Evolutionary conservation across 83 land plant species (phyloP).

Genomic region (Larix sibirica): DNA sequence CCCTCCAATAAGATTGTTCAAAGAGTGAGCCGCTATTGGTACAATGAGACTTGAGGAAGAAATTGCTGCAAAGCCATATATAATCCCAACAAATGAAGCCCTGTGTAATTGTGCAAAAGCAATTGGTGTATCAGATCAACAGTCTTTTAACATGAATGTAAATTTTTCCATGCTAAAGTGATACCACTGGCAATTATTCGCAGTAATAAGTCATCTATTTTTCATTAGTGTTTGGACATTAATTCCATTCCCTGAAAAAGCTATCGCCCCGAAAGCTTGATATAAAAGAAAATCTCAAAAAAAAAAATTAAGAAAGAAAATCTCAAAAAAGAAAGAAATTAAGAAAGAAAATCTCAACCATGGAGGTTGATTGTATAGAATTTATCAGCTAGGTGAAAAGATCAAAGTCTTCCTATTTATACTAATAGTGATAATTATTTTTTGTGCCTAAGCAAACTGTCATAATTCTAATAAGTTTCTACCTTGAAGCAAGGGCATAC

Average conservation of each 20-base stretch:
- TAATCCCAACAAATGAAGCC: conserved; percentile 91
- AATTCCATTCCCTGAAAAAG: not conserved
- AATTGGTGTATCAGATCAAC: not conserved
- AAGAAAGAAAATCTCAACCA: not conserved
- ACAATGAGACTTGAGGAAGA: conserved; percentile 64
- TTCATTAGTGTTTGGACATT: not conserved
- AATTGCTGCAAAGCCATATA: conserved; percentile 79
- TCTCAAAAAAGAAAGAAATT: no score
- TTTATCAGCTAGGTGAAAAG: not conserved
- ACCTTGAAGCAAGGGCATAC: not conserved
- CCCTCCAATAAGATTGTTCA: conserved; percentile 86
- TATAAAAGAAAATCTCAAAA: no score
- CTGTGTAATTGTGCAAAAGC: conserved; percentile 30
- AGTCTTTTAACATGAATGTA: not conserved
- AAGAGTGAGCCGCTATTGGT: conserved; percentile 86
- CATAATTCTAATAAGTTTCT: no score
- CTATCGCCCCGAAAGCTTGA: conserved; percentile 1
- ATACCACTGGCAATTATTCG: not conserved
- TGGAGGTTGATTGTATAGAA: not conserved
- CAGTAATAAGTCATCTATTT: not conserved
- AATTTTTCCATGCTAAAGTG: not conserved
- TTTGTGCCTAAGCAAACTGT: no score
- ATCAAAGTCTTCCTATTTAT: no score
- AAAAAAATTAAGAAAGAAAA: no score
- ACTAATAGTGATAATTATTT: no score